phyloP scores from a whole-genome alignment of 306 rosid species.

The Gastrolobium villosum region DNA sequence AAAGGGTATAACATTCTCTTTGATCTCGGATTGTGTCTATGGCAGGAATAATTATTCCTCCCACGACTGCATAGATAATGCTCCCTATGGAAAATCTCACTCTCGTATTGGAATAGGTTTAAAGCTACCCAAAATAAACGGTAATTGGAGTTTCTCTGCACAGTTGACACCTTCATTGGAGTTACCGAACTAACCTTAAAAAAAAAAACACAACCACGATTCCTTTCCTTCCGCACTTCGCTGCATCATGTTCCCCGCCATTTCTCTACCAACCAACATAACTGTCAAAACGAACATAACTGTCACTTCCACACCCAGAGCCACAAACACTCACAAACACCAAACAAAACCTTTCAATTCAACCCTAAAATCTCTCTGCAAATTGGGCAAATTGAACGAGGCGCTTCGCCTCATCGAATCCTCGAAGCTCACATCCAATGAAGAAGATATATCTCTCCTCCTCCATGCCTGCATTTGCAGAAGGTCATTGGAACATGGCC shows the following conservation, averaged over 20 bases:
- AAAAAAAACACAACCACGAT: too few relatives aligned
- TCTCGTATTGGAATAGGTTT: too few relatives aligned
- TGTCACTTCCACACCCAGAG: constrained; percentile 39
- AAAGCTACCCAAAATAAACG: too few relatives aligned
- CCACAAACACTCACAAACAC: constrained; percentile 11
- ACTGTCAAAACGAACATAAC: constrained; percentile 53
- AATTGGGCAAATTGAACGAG: constrained; percentile 60
- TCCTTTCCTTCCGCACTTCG: background rate
- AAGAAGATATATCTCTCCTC: constrained; percentile 48
- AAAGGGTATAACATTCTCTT: too few relatives aligned
- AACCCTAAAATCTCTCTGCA: constrained; percentile 59
- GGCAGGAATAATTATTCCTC: too few relatives aligned
- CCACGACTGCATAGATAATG: too few relatives aligned
- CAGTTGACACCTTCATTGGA: background rate
- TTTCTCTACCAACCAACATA: constrained; percentile 50
- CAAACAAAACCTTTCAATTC: constrained; percentile 22
- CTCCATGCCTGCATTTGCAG: constrained; percentile 68
- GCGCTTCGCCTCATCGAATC: constrained; percentile 66
- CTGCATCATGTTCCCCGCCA: constrained; percentile 58
- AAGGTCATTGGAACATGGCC: constrained; percentile 64
- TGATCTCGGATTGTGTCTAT: too few relatives aligned
- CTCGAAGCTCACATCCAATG: constrained; percentile 41
- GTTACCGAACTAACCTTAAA: background rate
- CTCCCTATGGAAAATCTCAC: too few relatives aligned
- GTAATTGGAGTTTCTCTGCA: background rate